Conservation (phyloP, 2,329 filamentous ascomycete species). For the Colletotrichum cordylinicola region DNA sequence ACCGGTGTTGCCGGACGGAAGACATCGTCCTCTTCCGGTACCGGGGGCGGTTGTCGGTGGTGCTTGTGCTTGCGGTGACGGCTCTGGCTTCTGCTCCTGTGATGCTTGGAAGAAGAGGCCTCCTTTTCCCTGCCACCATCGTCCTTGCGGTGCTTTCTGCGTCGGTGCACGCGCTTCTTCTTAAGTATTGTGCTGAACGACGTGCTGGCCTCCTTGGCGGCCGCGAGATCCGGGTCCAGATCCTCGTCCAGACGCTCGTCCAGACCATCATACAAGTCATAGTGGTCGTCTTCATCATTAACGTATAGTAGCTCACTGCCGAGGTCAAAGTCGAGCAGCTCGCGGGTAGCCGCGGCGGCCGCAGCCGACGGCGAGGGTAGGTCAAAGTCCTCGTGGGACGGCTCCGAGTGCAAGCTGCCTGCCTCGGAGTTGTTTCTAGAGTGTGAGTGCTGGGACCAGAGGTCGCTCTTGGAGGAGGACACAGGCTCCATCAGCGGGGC, state of each 20-base stretch:
- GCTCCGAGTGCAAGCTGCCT: conserved; percentile 28
- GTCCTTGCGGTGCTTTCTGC: conserved; percentile 40
- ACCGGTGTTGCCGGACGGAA: conserved; percentile 32
- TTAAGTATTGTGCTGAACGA: conserved; percentile 53
- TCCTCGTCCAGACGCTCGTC: conserved; percentile 34
- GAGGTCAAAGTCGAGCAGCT: conserved; percentile 48
- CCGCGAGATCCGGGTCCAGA: conserved; percentile 38
- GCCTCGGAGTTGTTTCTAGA: conserved; percentile 39
- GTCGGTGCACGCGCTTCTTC: conserved; percentile 48
- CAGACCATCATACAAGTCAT: conserved; percentile 37
- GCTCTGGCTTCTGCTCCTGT: conserved; percentile 22
- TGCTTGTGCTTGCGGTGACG: conserved; percentile 30
- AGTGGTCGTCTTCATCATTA: conserved; percentile 21
- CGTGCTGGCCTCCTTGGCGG: conserved; percentile 36
- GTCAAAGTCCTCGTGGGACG: conserved; percentile 34
- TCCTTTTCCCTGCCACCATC: conserved; percentile 32
- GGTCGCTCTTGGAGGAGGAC: conserved; percentile 38
- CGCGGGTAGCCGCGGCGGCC: conserved; percentile 56
- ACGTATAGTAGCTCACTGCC: conserved; percentile 25
- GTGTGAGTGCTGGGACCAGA: conserved; percentile 48
- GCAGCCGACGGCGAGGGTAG: conserved; percentile 58
- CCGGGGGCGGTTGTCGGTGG: conserved; percentile 17
- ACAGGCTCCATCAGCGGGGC: conserved; percentile 63
- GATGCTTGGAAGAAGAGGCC: conserved; percentile 22
- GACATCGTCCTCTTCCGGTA: conserved; percentile 22